Conservation (phyloP, 1,284 basidiomycete genomes). For the Tilletia setariae region DNA sequence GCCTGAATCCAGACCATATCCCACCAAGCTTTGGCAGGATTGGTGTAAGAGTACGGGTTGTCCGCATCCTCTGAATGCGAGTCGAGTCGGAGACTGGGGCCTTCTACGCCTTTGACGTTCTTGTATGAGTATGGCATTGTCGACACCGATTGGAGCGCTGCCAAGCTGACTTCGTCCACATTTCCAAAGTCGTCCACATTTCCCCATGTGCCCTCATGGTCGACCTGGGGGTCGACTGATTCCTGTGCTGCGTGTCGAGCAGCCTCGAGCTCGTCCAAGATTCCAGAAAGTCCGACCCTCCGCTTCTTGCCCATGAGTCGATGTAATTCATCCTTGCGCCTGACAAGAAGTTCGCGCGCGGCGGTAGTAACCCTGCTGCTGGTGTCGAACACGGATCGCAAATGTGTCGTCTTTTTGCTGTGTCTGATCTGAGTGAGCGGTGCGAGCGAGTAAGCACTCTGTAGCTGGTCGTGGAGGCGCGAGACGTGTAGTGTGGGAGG, state of each 20-base stretch:
- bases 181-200: neutral
- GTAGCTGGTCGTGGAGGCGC: slow-evolving; percentile 1
- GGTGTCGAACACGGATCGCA: slow-evolving; percentile 3
- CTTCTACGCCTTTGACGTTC: neutral
- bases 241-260: too few species aligned
- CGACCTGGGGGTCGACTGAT: too few species aligned
- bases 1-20: neutral
- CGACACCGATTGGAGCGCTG: neutral
- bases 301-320: neutral
- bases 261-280: too few species aligned
- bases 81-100: slow-evolving; percentile 6
- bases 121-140: neutral
- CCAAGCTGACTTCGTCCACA: neutral
- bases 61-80: neutral
- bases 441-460: slow-evolving; percentile 5
- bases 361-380: neutral
- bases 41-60: neutral
- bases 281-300: neutral
- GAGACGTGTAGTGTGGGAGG: slow-evolving; percentile 11
- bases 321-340: slow-evolving; percentile 3
- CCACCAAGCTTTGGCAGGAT: neutral
- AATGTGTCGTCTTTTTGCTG: neutral
- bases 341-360: neutral
- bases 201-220: too few species aligned
- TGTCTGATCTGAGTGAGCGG: slow-evolving; percentile 10